Evolutionary conservation across 805 yeast genomes (phyloP), one percentile per base, ranked within the genome.

Genomic region (Deakozyma indianensis): DNA sequence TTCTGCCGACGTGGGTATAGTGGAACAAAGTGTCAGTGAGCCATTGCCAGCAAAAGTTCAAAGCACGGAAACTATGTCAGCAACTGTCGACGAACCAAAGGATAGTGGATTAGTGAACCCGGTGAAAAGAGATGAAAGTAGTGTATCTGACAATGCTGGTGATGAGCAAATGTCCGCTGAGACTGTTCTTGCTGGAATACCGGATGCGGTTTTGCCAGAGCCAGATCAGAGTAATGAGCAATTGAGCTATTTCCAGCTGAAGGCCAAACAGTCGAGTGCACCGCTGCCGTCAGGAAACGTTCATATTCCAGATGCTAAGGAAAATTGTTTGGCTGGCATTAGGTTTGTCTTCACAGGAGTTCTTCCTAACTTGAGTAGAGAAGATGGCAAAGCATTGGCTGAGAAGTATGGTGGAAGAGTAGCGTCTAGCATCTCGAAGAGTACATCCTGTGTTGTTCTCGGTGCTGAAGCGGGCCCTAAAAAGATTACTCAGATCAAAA

Each of bases 381-480:
- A 75, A 0, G 78, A 75, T 20, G 79, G 88, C 23, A 94, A 84
- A 56, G 68, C 73, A 22, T 57, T 83, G 11, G 95, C 96, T 3
- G 80, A 84, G 54, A 71, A 74, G 51, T 86, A 90, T 56, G 98
- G 98, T 15, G 98, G 95, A 2, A 79, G 79, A 54, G 94, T 90
- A 16, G 84, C 66, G 0, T 78, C 84, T 53, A 75, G 95, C 0
- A 80, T 90, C 22, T 83, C 92, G 46, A 77, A 85, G 9, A 84
- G 81, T 56, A 92, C 98, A 0, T 75, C 86, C 22, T 69, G 87
- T 41, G 95, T 90, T 1, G 96, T 92, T 1, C 69, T 92, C 24
- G 98, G 98, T 4, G 86, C 74, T 44, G 96, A 92, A 53, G 97
- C 98, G 2, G 98, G 98, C 0, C 96, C 97, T 2, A 78, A 86